Evolutionary conservation across 2,329 filamentous ascomycete species (phyloP).

Genomic region (Aspergillus ochraceus): DNA sequence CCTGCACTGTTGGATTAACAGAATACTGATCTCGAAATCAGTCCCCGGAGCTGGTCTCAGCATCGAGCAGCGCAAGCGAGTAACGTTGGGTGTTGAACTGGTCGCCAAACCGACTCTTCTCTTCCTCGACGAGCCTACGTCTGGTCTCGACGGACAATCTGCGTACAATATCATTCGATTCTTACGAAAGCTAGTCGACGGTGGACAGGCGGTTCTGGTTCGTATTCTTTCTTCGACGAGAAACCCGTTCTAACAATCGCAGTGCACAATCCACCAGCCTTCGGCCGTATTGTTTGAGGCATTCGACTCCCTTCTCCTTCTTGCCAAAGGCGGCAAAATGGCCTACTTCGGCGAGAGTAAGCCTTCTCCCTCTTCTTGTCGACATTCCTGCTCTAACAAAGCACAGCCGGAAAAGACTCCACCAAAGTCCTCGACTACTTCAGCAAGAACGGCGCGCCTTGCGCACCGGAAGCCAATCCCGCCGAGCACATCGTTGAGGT

Average conservation of each 20-base stretch:
- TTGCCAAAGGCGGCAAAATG: constrained; percentile 65
- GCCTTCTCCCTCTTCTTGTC: background rate
- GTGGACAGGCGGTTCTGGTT: constrained; percentile 66
- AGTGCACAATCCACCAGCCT: constrained; percentile 67
- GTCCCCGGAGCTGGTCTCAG: constrained; percentile 58
- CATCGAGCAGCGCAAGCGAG: constrained; percentile 65
- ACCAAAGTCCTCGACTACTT: constrained; percentile 50
- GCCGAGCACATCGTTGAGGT: constrained; percentile 50
- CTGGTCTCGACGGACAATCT: constrained; percentile 66
- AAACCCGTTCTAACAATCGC: background rate
- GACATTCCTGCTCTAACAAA: background rate
- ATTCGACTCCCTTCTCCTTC: constrained; percentile 65
- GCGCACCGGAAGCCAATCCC: constrained; percentile 53
- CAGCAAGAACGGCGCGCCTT: constrained; percentile 54
- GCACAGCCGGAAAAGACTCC: constrained; percentile 37
- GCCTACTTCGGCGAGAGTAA: constrained; percentile 64
- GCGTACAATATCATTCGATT: constrained; percentile 60
- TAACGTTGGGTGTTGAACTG: constrained; percentile 61
- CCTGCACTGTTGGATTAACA: background rate
- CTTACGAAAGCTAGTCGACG: constrained; percentile 64
- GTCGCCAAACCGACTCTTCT: constrained; percentile 62
- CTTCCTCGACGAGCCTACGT: constrained; percentile 63
- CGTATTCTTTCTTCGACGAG: background rate
- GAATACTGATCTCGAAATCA: constrained; percentile 14
- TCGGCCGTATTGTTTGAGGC: constrained; percentile 65